Percentiles rank a stretch among this genome's conserved stretches.
These are phyloP conservation scores for Chalaropsis thielavioides DNA, from an alignment of 2,329 filamentous ascomycete genomes.

Conservation along the genomic window DNA sequence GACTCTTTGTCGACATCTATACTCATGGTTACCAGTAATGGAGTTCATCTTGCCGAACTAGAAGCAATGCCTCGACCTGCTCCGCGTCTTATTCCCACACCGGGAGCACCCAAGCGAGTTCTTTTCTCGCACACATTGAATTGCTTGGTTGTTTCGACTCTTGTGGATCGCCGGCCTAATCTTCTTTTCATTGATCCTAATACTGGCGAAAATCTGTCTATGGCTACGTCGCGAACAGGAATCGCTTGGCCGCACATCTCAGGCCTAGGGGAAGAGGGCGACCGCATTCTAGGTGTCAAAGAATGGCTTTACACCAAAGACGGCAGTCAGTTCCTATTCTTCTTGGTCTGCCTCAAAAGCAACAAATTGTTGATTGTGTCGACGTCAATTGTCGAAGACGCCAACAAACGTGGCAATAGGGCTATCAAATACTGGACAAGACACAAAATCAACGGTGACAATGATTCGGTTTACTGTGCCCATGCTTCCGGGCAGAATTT, in stretches of 20 bases:
- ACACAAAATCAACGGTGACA: conserved; percentile 31
- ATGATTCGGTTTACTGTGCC: conserved; percentile 40
- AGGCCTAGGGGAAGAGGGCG: conserved; percentile 41
- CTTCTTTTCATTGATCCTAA: conserved; percentile 43
- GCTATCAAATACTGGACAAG: conserved; percentile 41
- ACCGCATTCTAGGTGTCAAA: conserved; percentile 44
- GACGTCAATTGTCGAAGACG: conserved; percentile 17
- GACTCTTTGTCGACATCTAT: conserved; percentile 6
- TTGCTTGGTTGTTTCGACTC: conserved; percentile 39
- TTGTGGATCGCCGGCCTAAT: conserved; percentile 30
- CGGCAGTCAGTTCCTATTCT: conserved; percentile 44
- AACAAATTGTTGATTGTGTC: conserved; percentile 44
- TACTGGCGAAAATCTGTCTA: conserved; percentile 38
- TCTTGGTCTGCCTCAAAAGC: conserved; percentile 43
- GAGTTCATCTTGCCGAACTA: conserved; percentile 40
- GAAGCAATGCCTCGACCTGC: conserved; percentile 32
- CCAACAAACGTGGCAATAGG: conserved; percentile 20
- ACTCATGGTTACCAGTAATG: conserved; percentile 35
- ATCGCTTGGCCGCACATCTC: conserved; percentile 34
- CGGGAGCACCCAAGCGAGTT: conserved; percentile 36
- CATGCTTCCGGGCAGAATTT: conserved; percentile 40
- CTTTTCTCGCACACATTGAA: conserved; percentile 41
- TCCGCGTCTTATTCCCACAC: conserved; percentile 34
- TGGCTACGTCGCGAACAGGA: conserved; percentile 30
- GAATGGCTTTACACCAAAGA: conserved; percentile 50